phyloP scores from a whole-genome alignment of 1,284 basidiomycete genomes.

The Golubevia sp. region DNA sequence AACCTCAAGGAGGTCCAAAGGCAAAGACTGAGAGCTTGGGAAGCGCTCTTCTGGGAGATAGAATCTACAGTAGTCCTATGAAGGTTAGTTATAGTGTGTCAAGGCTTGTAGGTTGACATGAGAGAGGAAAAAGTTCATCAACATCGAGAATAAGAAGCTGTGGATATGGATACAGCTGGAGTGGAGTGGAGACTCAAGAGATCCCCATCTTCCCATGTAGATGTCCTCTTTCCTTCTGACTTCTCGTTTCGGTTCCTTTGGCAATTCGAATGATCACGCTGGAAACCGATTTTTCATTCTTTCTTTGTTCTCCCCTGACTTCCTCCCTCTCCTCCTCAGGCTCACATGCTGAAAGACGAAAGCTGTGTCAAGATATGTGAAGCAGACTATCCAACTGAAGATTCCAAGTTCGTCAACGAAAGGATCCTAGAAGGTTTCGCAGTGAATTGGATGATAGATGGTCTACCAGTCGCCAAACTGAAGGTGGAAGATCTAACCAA shows the following conservation, averaged over 20 bases:
- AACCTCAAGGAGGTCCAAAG: constrained; percentile 75
- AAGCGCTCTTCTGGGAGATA: constrained; percentile 91
- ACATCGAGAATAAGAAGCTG: too few relatives aligned
- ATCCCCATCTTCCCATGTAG: too few relatives aligned
- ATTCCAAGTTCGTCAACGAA: constrained; percentile 86
- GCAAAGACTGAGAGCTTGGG: constrained; percentile 87
- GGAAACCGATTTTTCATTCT: too few relatives aligned
- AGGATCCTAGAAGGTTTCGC: constrained; percentile 91
- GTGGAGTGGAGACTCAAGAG: too few relatives aligned
- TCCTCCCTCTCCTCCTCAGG: constrained; percentile 63
- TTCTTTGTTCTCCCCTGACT: too few relatives aligned
- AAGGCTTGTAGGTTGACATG: too few relatives aligned
- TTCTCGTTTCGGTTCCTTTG: too few relatives aligned
- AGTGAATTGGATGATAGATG: constrained; percentile 92
- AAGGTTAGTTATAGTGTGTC: constrained; percentile 71
- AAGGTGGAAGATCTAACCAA: constrained; percentile 76
- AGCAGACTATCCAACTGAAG: constrained; percentile 70
- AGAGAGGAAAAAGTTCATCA: too few relatives aligned
- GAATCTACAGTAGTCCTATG: constrained; percentile 89
- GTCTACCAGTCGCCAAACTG: constrained; percentile 83
- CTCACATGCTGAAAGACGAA: constrained; percentile 74
- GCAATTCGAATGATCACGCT: too few relatives aligned
- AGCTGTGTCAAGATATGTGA: constrained; percentile 80
- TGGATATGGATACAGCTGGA: too few relatives aligned
- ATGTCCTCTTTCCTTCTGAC: too few relatives aligned